A percentile compares a stretch with the other conserved stretches of the same genome.
phyloP scores from a whole-genome alignment of 2,329 filamentous ascomycete species.

The Byssothecium circinans region DNA sequence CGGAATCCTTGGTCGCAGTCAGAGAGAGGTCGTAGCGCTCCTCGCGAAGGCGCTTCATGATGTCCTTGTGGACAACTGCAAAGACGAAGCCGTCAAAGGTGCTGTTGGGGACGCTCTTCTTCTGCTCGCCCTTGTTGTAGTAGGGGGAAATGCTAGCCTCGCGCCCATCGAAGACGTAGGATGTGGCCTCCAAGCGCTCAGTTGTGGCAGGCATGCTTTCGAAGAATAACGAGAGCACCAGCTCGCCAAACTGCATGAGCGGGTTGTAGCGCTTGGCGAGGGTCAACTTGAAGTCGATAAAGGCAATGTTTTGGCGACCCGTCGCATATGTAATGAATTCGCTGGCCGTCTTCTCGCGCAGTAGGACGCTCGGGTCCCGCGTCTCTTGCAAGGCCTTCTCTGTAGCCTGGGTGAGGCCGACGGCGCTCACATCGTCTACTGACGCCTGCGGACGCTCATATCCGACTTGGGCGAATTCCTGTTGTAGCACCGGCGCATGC shows the following conservation, averaged over 20 bases:
- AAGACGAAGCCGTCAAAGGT: constrained; percentile 89
- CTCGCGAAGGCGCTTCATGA: constrained; percentile 86
- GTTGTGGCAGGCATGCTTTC: constrained; percentile 70
- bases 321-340: constrained; percentile 88
- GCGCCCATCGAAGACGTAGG: constrained; percentile 90
- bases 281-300: constrained; percentile 80
- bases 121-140: constrained; percentile 63
- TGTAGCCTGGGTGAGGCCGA: constrained; percentile 42
- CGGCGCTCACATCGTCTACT: constrained; percentile 50
- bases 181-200: constrained; percentile 74
- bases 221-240: constrained; percentile 71
- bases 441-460: constrained; percentile 58
- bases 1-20: constrained; percentile 87
- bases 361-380: constrained; percentile 58
- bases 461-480: constrained; percentile 86
- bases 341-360: constrained; percentile 85
- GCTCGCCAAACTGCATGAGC: constrained; percentile 66
- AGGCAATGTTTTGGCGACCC: constrained; percentile 89
- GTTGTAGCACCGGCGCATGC: constrained; percentile 69
- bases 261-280: constrained; percentile 89
- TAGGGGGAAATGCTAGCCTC: constrained; percentile 75
- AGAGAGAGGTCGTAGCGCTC: constrained; percentile 94
- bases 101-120: constrained; percentile 62
- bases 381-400: constrained; percentile 45
- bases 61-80: constrained; percentile 91